Conservation (phyloP, 495 filamentous ascomycete species). For the Xylaria acuta region DNA sequence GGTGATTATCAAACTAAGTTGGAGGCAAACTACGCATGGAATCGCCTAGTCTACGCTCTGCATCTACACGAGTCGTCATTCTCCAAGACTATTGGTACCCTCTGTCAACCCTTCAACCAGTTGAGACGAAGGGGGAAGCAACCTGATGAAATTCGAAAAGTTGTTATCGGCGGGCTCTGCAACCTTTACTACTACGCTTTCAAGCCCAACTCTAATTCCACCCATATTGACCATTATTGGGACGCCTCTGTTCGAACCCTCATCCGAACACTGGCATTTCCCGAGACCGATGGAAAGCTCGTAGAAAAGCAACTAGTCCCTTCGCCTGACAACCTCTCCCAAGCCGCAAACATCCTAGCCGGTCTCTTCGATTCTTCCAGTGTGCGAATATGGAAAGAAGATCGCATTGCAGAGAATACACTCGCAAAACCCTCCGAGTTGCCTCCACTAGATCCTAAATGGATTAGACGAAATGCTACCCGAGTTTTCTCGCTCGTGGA, state of each 20-base stretch:
- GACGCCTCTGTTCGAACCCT: slow-evolving; percentile 69
- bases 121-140: slow-evolving; percentile 69
- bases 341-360: slow-evolving; percentile 67
- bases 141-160: slow-evolving; percentile 61
- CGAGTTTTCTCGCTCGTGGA: slow-evolving; percentile 69
- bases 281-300: slow-evolving; percentile 37
- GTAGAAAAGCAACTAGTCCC: slow-evolving; percentile 31
- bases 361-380: slow-evolving; percentile 72
- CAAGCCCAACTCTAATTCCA: slow-evolving; percentile 65
- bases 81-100: slow-evolving; percentile 64
- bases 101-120: slow-evolving; percentile 75
- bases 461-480: slow-evolving; percentile 75
- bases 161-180: slow-evolving; percentile 72
- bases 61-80: slow-evolving; percentile 66
- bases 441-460: slow-evolving; percentile 79
- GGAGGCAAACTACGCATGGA: slow-evolving; percentile 84
- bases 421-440: slow-evolving; percentile 72
- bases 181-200: slow-evolving; percentile 88
- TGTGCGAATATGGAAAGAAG: slow-evolving; percentile 73
- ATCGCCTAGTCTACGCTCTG: slow-evolving; percentile 75
- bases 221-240: slow-evolving; percentile 79
- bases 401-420: slow-evolving; percentile 64
- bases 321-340: slow-evolving; percentile 37
- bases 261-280: slow-evolving; percentile 50
- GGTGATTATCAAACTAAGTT: slow-evolving; percentile 72